These are phyloP conservation scores for Athelia sp. DNA, from an alignment of 1,284 basidiomycete genomes.

Conservation along the genomic window DNA sequence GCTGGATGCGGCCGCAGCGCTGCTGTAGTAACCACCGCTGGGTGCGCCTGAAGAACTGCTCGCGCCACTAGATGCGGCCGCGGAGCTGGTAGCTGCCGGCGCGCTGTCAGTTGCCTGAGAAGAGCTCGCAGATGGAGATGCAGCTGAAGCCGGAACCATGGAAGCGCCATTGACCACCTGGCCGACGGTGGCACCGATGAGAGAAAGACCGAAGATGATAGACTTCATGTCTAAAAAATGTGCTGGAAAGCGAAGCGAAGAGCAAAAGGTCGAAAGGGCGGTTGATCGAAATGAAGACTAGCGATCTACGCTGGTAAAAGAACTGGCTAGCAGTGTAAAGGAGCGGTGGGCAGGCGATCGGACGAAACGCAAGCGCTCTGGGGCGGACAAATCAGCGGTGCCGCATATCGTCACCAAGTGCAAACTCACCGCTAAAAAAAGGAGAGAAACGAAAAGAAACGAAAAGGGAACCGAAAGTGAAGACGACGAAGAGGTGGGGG, in stretches of 20 bases:
- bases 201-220: conserved; percentile 50
- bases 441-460: conserved; percentile 32
- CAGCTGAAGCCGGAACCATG: conserved; percentile 26
- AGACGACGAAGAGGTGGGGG: conserved; percentile 30
- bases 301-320: conserved; percentile 67
- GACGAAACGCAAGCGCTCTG: conserved; percentile 37
- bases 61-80: conserved; percentile 12
- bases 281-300: conserved; percentile 29
- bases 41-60: conserved; percentile 8
- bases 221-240: conserved; percentile 58
- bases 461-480: conserved; percentile 36
- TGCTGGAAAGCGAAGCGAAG: conserved; percentile 28
- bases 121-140: conserved; percentile 6
- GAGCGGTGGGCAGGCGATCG: conserved; percentile 23
- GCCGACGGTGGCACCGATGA: conserved; percentile 49
- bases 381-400: conserved; percentile 5
- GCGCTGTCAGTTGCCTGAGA: conserved; percentile 8
- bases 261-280: conserved; percentile 26
- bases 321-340: conserved; percentile 56
- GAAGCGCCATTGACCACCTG: conserved; percentile 51
- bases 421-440: conserved; percentile 33
- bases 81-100: conserved; percentile 5
- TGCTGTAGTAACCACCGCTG: too few species aligned
- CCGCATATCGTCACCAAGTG: neutral
- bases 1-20: conserved; percentile 6